A percentile compares a stretch with the other conserved stretches of the same genome.
phyloP scores from a whole-genome alignment of 169 alveolate genomes.

The Neospora caninum region DNA sequence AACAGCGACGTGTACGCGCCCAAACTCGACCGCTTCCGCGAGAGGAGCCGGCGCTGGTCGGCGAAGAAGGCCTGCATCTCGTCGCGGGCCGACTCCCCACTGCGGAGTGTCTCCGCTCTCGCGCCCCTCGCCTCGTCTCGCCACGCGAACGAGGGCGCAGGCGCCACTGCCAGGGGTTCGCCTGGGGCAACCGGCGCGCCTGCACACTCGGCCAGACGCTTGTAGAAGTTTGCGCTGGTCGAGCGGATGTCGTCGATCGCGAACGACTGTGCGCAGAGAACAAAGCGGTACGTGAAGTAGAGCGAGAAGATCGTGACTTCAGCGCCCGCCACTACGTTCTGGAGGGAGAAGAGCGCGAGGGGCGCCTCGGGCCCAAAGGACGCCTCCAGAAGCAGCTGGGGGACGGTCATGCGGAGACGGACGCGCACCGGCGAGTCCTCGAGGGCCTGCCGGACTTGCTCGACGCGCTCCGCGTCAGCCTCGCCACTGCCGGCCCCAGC shows the following conservation, averaged over 20 bases:
- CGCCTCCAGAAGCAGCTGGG: conserved; percentile 50
- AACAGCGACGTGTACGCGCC: background rate
- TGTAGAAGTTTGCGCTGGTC: conserved; percentile 56
- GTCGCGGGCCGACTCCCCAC: background rate
- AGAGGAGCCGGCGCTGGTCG: background rate
- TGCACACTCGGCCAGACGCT: conserved; percentile 66
- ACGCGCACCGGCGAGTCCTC: conserved; percentile 50
- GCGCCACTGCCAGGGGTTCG: no score
- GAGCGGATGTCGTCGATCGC: conserved; percentile 72
- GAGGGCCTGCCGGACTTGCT: conserved; percentile 48
- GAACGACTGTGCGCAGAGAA: conserved; percentile 59
- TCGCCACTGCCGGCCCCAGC: background rate
- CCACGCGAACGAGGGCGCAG: background rate
- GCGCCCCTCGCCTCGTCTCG: background rate
- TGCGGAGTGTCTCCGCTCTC: background rate
- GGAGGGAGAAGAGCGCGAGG: conserved; percentile 53
- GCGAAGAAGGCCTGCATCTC: background rate
- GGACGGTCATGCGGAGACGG: conserved; percentile 38
- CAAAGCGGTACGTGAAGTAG: conserved; percentile 59
- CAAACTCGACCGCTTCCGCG: background rate
- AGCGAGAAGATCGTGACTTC: conserved; percentile 64
- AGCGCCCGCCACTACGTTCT: conserved; percentile 50
- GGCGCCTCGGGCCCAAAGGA: conserved; percentile 54
- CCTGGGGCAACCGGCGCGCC: no score
- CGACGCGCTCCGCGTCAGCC: background rate